These are phyloP conservation scores for Carnegiea gigantea DNA, from an alignment of 179 eudicot genomes.

Conservation along the genomic window DNA sequence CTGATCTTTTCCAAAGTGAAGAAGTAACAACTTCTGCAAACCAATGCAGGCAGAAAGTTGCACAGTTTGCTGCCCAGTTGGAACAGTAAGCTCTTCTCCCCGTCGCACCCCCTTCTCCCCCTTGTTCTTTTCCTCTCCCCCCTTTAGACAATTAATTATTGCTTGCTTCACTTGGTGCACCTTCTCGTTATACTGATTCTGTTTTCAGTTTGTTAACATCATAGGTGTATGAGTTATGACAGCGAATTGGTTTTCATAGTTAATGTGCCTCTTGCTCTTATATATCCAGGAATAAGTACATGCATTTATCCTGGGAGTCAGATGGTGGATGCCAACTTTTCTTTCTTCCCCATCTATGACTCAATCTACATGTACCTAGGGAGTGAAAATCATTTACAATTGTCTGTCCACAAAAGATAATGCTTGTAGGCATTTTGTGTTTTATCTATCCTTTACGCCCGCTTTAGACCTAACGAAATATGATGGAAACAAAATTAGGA, in stretches of 20 bases:
- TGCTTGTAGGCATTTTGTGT: not conserved
- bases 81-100: conserved; percentile 65
- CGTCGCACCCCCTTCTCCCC: not conserved
- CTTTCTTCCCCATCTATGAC: not conserved
- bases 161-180: not conserved
- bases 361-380: not conserved
- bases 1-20: conserved; percentile 88
- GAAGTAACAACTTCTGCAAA: conserved; percentile 85
- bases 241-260: not conserved
- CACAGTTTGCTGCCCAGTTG: conserved; percentile 83
- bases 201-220: conserved; percentile 3
- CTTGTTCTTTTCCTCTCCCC: not conserved
- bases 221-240: not conserved
- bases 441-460: not conserved
- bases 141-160: not conserved
- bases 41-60: conserved; percentile 87
- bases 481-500: too few relatives aligned
- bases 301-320: not conserved
- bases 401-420: not conserved
- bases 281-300: not conserved
- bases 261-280: not conserved
- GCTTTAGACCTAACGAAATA: too few relatives aligned
- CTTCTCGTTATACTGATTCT: not conserved
- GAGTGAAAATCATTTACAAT: not conserved
- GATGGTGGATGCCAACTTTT: not conserved